Evolutionary conservation across 441 rosid species (phyloP).

Genomic region (Cnidoscolus chayamansa): DNA sequence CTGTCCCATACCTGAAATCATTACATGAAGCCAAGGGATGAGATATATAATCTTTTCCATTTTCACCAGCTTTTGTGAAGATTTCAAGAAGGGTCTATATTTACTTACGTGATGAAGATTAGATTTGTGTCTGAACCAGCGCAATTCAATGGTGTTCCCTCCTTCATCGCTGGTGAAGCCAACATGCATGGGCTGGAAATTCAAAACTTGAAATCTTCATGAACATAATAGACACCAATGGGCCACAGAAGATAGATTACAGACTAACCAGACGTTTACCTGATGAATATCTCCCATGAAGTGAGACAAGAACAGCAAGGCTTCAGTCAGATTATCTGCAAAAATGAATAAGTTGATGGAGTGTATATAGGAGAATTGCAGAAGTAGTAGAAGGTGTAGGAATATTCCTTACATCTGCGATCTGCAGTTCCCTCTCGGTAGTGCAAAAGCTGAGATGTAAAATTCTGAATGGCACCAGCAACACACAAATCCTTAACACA

Average conservation of each 20-base stretch:
- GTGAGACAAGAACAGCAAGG: slow-evolving; percentile 80
- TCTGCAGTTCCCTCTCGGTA: slow-evolving; percentile 77
- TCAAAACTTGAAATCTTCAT: not conserved
- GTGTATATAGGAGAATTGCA: not conserved
- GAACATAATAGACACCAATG: no score
- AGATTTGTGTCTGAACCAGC: slow-evolving; percentile 87
- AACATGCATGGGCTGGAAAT: slow-evolving; percentile 73
- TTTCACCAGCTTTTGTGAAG: no score
- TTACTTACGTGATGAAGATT: slow-evolving; percentile 79
- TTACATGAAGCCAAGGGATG: not conserved
- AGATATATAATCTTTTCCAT: no score
- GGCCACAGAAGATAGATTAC: no score
- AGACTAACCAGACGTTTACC: slow-evolving; percentile 32
- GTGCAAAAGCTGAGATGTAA: slow-evolving; percentile 83
- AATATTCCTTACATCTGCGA: slow-evolving; percentile 56
- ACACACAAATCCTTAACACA: slow-evolving; percentile 68
- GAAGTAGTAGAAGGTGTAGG: no score
- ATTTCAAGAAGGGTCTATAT: not conserved
- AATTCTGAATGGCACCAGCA: slow-evolving; percentile 85
- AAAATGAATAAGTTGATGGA: not conserved
- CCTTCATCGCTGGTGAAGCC: slow-evolving; percentile 84
- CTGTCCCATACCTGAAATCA: slow-evolving; percentile 82
- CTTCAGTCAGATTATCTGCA: slow-evolving; percentile 91
- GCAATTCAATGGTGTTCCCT: slow-evolving; percentile 75
- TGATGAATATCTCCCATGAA: slow-evolving; percentile 96